phyloP scores from a whole-genome alignment of 1,284 basidiomycete species.

The Moesziomyces aphidis region DNA sequence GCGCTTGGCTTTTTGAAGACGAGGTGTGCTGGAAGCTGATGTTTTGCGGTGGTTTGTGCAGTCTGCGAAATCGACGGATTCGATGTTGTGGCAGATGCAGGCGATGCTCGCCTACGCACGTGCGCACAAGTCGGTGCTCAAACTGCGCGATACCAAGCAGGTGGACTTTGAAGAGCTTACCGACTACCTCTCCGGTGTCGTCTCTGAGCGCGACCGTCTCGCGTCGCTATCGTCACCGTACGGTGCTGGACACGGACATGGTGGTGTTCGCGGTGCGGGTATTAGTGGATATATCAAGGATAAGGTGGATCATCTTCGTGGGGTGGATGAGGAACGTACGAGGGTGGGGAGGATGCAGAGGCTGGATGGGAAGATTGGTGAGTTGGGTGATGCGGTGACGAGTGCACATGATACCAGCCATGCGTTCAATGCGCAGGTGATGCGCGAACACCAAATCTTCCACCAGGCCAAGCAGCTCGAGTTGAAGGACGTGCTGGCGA shows the following conservation, averaged over 20 bases:
- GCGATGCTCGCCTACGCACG: conserved; percentile 88
- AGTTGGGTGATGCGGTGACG: conserved; percentile 96
- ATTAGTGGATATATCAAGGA: conserved; percentile 86
- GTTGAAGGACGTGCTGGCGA: conserved; percentile 91
- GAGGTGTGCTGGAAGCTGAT: neutral
- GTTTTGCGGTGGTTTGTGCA: conserved; percentile 3
- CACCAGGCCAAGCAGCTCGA: conserved; percentile 90
- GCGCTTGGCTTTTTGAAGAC: too few species aligned
- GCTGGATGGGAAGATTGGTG: conserved; percentile 91
- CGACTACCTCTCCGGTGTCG: conserved; percentile 90
- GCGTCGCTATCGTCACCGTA: conserved; percentile 56
- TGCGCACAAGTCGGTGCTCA: conserved; percentile 89
- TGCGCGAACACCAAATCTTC: conserved; percentile 89
- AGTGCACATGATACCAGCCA: conserved; percentile 94
- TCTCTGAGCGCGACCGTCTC: conserved; percentile 89
- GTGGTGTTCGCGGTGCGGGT: conserved; percentile 76
- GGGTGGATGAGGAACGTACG: conserved; percentile 91
- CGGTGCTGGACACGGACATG: conserved; percentile 57
- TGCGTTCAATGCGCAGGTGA: conserved; percentile 92
- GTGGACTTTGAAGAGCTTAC: conserved; percentile 98
- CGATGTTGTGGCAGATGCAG: conserved; percentile 87
- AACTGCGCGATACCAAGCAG: conserved; percentile 96
- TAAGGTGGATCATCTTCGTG: conserved; percentile 87
- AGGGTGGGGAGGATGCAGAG: conserved; percentile 92
- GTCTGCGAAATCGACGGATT: conserved; percentile 68